These are phyloP conservation scores for Basipetospora chlamydospora DNA, from an alignment of 2,329 filamentous ascomycete species.

Conservation along the genomic window DNA sequence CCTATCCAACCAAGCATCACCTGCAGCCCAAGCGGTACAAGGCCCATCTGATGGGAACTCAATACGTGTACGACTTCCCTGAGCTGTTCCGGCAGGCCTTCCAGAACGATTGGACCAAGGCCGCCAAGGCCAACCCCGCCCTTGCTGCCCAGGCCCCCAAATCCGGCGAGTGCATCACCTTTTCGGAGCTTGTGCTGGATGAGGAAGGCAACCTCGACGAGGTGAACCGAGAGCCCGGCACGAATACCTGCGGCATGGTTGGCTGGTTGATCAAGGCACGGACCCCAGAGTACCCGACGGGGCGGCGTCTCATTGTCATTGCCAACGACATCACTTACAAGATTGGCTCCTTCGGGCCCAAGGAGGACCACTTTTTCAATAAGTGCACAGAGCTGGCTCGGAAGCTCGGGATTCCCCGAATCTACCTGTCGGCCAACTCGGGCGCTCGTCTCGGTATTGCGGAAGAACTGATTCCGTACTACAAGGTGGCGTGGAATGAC, in stretches of 20 bases:
- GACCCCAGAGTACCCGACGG: conserved; percentile 88
- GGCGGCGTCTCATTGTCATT: conserved; percentile 85
- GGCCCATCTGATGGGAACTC: conserved; percentile 96
- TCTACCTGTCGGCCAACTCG: conserved; percentile 97
- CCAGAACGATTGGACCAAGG: conserved; percentile 82
- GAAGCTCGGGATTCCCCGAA: conserved; percentile 86
- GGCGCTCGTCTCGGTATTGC: conserved; percentile 94
- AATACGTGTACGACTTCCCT: conserved; percentile 99
- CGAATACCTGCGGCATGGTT: conserved; percentile 95
- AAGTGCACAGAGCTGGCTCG: conserved; percentile 96
- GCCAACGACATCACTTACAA: conserved; percentile 99
- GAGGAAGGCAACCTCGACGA: conserved; percentile 85
- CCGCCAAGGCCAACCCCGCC: conserved; percentile 56
- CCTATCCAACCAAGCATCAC: conserved; percentile 97
- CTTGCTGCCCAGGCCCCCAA: conserved; percentile 70
- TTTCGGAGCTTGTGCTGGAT: conserved; percentile 86
- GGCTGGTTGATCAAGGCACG: conserved; percentile 92
- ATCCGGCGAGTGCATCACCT: conserved; percentile 82
- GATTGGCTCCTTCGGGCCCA: conserved; percentile 93
- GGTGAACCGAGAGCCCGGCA: conserved; percentile 86
- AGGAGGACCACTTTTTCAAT: conserved; percentile 96
- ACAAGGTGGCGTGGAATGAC: conserved; percentile 95
- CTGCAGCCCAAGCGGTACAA: conserved; percentile 98
- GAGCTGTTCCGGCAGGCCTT: conserved; percentile 97
- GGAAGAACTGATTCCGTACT: conserved; percentile 91